phyloP scores from a whole-genome alignment of 1,284 basidiomycete genomes.

The Violaceomyces palustris region DNA sequence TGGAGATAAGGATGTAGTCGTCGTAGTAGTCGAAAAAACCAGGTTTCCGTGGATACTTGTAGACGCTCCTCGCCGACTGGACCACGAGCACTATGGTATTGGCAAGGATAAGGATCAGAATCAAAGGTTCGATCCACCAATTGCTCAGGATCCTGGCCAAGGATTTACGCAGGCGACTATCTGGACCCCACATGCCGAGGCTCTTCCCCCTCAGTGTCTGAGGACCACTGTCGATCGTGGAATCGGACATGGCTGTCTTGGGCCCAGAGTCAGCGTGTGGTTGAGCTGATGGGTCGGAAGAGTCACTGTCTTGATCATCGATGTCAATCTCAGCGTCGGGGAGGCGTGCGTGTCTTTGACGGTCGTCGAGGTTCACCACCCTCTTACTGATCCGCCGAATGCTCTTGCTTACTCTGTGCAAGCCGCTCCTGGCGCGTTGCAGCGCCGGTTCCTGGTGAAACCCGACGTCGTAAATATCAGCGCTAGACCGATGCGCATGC shows the following conservation, averaged over 20 bases:
- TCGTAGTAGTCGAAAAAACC: constrained; percentile 86
- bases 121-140: constrained; percentile 80
- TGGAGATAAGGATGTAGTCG: constrained; percentile 72
- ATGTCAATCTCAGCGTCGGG: constrained; percentile 8
- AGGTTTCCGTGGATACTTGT: constrained; percentile 55
- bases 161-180: constrained; percentile 25
- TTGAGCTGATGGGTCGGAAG: constrained; percentile 13
- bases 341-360: constrained; percentile 22
- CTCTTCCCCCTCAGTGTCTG: constrained; percentile 67
- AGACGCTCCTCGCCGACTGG: constrained; percentile 63
- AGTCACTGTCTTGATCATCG: constrained; percentile 26
- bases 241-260: not conserved
- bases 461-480: constrained; percentile 22
- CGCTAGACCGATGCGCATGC: constrained; percentile 7
- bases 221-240: not conserved
- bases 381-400: constrained; percentile 70
- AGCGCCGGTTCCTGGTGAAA: constrained; percentile 1
- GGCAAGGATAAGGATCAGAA: constrained; percentile 76
- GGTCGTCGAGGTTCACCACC: constrained; percentile 69
- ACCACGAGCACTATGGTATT: constrained; percentile 78
- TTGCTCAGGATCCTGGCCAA: constrained; percentile 13
- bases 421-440: constrained; percentile 18
- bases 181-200: constrained; percentile 70
- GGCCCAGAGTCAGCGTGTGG: constrained; percentile 1
- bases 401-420: constrained; percentile 35